Evolutionary conservation across 2,329 filamentous ascomycete genomes (phyloP).

Genomic region (Scedosporium dehoogii): DNA sequence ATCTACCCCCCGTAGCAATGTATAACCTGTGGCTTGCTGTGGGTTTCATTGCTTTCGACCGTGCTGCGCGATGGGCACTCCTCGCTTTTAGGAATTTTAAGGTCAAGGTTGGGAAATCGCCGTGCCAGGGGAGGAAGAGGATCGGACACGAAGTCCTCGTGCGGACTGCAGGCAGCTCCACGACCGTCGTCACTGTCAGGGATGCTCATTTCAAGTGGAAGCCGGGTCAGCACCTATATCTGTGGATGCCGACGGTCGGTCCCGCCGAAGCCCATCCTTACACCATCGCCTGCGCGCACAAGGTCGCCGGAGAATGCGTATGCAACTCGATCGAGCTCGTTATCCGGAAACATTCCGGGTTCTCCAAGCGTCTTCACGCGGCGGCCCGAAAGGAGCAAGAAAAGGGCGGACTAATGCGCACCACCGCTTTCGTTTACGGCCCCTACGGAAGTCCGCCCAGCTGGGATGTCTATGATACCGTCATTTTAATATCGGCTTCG

Average conservation of each 20-base stretch:
- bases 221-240: constrained; percentile 51
- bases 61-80: constrained; percentile 38
- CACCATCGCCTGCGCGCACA: constrained; percentile 48
- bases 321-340: constrained; percentile 52
- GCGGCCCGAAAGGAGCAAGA: constrained; percentile 27
- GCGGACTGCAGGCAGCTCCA: constrained; percentile 36
- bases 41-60: constrained; percentile 52
- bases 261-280: constrained; percentile 49
- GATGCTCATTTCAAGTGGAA: constrained; percentile 49
- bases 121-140: constrained; percentile 35
- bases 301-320: constrained; percentile 37
- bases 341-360: constrained; percentile 44
- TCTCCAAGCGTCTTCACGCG: constrained; percentile 42
- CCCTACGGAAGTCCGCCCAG: constrained; percentile 45
- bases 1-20: constrained; percentile 48
- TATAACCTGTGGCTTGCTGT: constrained; percentile 60
- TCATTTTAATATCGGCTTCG: constrained; percentile 50
- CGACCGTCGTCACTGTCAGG: constrained; percentile 49
- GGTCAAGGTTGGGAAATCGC: constrained; percentile 21
- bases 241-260: constrained; percentile 47
- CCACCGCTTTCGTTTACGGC: constrained; percentile 42
- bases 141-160: constrained; percentile 44
- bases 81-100: constrained; percentile 44
- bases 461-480: constrained; percentile 49
- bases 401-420: constrained; percentile 7